These are phyloP conservation scores for Penicillium egyptiacum DNA, from an alignment of 495 filamentous ascomycete genomes.

Conservation along the genomic window DNA sequence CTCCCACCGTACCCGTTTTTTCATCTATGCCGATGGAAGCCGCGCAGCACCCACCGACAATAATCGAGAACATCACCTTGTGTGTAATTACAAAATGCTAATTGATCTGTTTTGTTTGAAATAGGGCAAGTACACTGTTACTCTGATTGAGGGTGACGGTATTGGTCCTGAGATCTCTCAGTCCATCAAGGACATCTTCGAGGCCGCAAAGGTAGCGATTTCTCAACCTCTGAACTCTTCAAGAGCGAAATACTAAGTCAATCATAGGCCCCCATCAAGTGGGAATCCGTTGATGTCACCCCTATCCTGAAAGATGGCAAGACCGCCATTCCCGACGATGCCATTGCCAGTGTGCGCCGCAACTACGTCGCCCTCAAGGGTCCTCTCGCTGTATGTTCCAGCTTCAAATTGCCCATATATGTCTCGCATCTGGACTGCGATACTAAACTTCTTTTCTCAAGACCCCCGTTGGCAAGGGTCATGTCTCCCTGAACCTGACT, in stretches of 20 bases:
- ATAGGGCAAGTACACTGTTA: constrained; percentile 92
- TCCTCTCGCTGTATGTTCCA: constrained; percentile 78
- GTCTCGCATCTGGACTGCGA: constrained; percentile 4
- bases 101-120: constrained; percentile 10
- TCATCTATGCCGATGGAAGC: constrained; percentile 26
- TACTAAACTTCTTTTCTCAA: constrained; percentile 39
- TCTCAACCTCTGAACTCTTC: constrained; percentile 14
- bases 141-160: constrained; percentile 96
- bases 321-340: constrained; percentile 85
- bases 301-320: constrained; percentile 89
- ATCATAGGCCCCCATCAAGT: constrained; percentile 84
- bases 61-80: constrained; percentile 5
- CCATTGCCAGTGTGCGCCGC: constrained; percentile 83
- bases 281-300: constrained; percentile 96
- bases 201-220: constrained; percentile 77
- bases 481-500: constrained; percentile 98
- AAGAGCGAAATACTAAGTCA: constrained; percentile 27
- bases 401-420: not conserved
- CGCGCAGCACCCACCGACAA: constrained; percentile 14
- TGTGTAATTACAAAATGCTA: constrained; percentile 14
- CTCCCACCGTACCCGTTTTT: constrained; percentile 21
- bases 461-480: constrained; percentile 97
- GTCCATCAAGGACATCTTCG: constrained; percentile 96
- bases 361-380: constrained; percentile 98
- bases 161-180: constrained; percentile 97